phyloP scores from a whole-genome alignment of 2,329 filamentous ascomycete genomes.

The Westerdykella ornata region DNA sequence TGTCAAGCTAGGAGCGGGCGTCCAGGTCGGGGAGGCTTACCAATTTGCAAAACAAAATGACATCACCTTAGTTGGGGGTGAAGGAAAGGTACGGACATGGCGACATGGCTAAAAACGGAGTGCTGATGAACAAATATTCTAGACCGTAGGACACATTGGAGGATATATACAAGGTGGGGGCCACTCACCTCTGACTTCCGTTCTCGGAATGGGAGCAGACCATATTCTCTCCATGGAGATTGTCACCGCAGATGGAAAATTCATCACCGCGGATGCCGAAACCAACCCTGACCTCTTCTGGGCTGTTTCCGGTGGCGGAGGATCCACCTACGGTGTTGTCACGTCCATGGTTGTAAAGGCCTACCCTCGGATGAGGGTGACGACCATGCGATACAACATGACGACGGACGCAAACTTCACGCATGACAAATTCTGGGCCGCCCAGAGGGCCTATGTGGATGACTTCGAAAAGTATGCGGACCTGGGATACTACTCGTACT shows the following conservation, averaged over 20 bases:
- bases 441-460: slow-evolving; percentile 3
- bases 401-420: slow-evolving; percentile 10
- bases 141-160: slow-evolving; percentile 45
- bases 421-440: slow-evolving; percentile 13
- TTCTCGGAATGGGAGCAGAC: slow-evolving; percentile 34
- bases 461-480: slow-evolving; percentile 5
- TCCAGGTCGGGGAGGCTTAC: slow-evolving; percentile 25
- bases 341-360: slow-evolving; percentile 22
- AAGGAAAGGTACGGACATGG: too few relatives aligned
- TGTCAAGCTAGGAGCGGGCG: slow-evolving; percentile 24
- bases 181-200: slow-evolving; percentile 46
- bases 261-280: slow-evolving; percentile 17
- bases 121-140: too few relatives aligned
- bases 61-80: slow-evolving; percentile 19
- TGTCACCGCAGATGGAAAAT: slow-evolving; percentile 17
- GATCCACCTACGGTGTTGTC: slow-evolving; percentile 23
- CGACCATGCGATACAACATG: slow-evolving; percentile 15
- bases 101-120: too few relatives aligned
- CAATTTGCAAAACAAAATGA: slow-evolving; percentile 18
- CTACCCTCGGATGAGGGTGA: slow-evolving; percentile 19
- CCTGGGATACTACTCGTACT: slow-evolving; percentile 7
- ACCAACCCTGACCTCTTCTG: slow-evolving; percentile 20
- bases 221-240: slow-evolving; percentile 21
- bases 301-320: slow-evolving; percentile 24
- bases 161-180: slow-evolving; percentile 45